A percentile compares a stretch with the other conserved stretches of the same genome.
Conservation (phyloP, 495 filamentous ascomycete species). For the Talaromyces borbonicus region DNA sequence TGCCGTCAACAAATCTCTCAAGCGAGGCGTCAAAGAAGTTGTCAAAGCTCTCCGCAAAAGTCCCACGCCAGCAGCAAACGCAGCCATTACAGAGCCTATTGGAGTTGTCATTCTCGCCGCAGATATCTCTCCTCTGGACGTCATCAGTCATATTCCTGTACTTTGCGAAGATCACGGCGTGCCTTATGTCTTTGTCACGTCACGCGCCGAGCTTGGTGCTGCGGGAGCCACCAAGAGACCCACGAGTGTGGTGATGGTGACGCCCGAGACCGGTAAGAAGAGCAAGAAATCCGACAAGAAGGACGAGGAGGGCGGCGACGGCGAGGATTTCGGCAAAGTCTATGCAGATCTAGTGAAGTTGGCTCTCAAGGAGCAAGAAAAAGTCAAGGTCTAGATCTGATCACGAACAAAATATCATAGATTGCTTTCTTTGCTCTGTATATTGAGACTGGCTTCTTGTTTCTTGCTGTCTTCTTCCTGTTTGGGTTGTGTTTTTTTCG, state of each 20-base stretch:
- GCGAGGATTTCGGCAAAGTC: constrained; percentile 61
- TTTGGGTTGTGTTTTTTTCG: background rate
- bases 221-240: constrained; percentile 89
- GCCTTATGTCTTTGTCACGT: constrained; percentile 85
- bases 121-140: constrained; percentile 95
- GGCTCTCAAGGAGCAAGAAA: constrained; percentile 57
- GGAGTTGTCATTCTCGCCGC: constrained; percentile 86
- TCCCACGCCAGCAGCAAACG: constrained; percentile 44
- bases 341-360: constrained; percentile 66
- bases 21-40: constrained; percentile 96
- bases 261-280: constrained; percentile 43
- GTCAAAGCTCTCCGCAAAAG: constrained; percentile 94
- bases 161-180: constrained; percentile 96
- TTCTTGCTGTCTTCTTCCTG: background rate
- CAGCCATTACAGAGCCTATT: constrained; percentile 40
- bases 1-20: constrained; percentile 83
- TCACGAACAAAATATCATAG: background rate
- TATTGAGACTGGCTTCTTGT: background rate
- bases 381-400: constrained; percentile 39
- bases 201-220: constrained; percentile 80
- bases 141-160: constrained; percentile 93
- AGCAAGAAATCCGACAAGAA: constrained; percentile 40
- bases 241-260: constrained; percentile 87
- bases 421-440: background rate
- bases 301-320: constrained; percentile 34